Conservation (phyloP, 2,329 filamentous ascomycete genomes). For the Aureobasidium sp. region DNA sequence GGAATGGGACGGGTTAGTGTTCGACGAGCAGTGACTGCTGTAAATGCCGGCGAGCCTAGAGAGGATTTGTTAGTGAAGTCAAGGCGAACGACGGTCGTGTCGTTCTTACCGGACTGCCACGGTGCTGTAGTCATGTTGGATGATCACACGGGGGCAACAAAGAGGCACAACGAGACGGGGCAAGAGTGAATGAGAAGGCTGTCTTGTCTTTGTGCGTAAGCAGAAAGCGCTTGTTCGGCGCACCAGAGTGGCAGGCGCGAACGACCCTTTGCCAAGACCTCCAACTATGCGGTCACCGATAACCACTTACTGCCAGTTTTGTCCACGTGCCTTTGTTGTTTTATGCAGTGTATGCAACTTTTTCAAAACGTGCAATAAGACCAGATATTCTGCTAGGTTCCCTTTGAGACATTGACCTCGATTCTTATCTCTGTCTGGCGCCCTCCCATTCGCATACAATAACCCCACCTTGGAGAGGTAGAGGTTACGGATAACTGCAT, state of each 20-base stretch:
- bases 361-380: background rate
- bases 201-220: background rate
- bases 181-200: conserved; percentile 15
- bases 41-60: conserved; percentile 36
- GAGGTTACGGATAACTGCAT: conserved; percentile 10
- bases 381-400: background rate
- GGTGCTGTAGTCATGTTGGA: conserved; percentile 14
- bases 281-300: conserved; percentile 4
- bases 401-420: background rate
- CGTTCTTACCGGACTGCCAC: conserved; percentile 11
- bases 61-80: background rate
- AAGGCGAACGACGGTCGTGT: background rate
- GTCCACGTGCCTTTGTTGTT: background rate
- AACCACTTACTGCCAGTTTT: background rate
- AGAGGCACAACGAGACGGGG: conserved; percentile 19
- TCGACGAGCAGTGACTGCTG: conserved; percentile 40
- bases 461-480: background rate
- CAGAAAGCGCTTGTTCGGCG: background rate
- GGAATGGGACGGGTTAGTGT: conserved; percentile 26
- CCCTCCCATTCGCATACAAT: background rate
- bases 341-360: background rate
- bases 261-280: conserved; percentile 6
- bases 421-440: background rate
- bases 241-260: background rate
- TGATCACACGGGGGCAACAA: conserved; percentile 5